Evolutionary conservation across 2,329 filamentous ascomycete species (phyloP).

Genomic region (Rhinocladiella mackenziei): DNA sequence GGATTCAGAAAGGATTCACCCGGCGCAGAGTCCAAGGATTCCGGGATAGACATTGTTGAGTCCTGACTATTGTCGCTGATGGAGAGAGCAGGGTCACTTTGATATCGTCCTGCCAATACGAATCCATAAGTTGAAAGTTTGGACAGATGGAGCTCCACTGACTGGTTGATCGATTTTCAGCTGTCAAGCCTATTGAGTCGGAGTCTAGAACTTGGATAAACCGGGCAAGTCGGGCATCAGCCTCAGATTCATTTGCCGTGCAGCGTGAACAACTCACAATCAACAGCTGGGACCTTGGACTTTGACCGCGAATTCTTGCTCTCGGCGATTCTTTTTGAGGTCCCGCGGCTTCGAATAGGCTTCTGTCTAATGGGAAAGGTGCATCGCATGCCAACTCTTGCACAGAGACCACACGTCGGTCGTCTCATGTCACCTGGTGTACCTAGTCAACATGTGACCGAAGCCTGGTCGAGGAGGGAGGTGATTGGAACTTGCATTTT

Average conservation of each 20-base stretch:
- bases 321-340: neutral
- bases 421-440: slow-evolving; percentile 10
- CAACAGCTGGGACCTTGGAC: neutral
- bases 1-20: neutral
- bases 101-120: neutral
- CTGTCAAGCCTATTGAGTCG: neutral
- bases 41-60: neutral
- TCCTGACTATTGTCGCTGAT: neutral
- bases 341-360: neutral
- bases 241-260: neutral
- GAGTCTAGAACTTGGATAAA: neutral
- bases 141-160: neutral
- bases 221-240: neutral
- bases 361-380: slow-evolving; percentile 13
- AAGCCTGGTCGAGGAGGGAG: neutral
- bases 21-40: neutral
- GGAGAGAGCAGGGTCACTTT: neutral
- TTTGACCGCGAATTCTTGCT: neutral
- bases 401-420: slow-evolving; percentile 11
- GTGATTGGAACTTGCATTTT: slow-evolving; percentile 3
- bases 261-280: neutral
- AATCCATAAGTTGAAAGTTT: neutral
- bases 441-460: neutral
- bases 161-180: neutral
- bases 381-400: slow-evolving; percentile 8